Evolutionary conservation across 2,329 filamentous ascomycete species (phyloP).

Genomic region (Hypomyces perniciosus): DNA sequence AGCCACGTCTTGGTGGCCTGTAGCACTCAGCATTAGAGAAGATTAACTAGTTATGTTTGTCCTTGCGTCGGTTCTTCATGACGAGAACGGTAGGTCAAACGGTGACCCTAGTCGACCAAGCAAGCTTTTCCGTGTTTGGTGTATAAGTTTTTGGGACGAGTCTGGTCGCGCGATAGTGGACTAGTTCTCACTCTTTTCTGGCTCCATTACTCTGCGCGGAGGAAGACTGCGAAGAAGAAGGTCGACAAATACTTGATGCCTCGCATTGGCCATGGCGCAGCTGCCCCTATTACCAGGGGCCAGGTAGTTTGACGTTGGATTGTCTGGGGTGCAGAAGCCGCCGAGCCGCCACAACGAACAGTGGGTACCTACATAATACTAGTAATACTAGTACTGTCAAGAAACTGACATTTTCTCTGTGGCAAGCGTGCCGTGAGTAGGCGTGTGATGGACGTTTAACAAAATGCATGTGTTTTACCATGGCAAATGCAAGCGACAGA

Average conservation of each 20-base stretch:
- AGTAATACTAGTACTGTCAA: background rate
- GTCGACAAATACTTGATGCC: too few relatives aligned
- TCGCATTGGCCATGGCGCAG: background rate
- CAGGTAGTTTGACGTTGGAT: background rate
- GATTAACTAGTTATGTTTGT: background rate
- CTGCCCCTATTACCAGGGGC: background rate
- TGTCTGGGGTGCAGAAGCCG: conserved; percentile 13
- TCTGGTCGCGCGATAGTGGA: too few relatives aligned
- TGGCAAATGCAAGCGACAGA: conserved; percentile 3
- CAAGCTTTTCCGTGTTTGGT: too few relatives aligned
- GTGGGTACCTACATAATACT: too few relatives aligned
- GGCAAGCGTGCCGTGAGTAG: background rate
- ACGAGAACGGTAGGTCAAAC: too few relatives aligned
- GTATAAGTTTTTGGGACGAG: too few relatives aligned
- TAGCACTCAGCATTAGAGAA: background rate
- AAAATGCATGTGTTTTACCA: background rate
- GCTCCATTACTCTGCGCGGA: too few relatives aligned
- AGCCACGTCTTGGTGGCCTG: background rate
- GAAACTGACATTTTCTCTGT: conserved; percentile 2
- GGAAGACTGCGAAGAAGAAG: too few relatives aligned
- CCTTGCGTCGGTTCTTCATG: too few relatives aligned
- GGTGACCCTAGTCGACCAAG: too few relatives aligned
- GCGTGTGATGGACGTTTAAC: background rate
- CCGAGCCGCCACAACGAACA: background rate
- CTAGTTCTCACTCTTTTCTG: too few relatives aligned